Evolutionary conservation across 805 yeast species (phyloP), one percentile per base, ranked within the genome.

Genomic region (Jamesozyma hellenica): DNA sequence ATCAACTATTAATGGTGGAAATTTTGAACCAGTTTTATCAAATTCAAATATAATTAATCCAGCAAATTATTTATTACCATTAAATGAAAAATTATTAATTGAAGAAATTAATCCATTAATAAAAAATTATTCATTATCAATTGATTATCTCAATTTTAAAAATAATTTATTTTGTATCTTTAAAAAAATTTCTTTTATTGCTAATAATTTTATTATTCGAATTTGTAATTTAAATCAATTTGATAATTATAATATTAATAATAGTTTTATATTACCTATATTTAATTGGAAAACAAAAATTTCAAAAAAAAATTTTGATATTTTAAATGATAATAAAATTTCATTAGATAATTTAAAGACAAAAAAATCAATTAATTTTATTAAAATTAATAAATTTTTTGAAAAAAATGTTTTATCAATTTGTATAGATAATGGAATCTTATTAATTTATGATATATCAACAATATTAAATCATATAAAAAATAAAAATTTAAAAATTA

Each of bases 381-480:
- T 79, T 32, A 72, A 66, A 38, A 45, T 63, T 7, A 59, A 56
- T 0, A 46, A 40, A 17, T 65, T 75, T 42, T 44, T 57, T 17
- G 65, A 58, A 1, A 49, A 52, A 14, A 72, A 70, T 39, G 69
- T 72, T 0, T 42, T 82, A 6, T 68, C 64, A 1, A 66, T 65
- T 3, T 74, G 79, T 34, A 47, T 65, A 13, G 85, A 79, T 50
- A 76, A 75, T 52, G 85, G 85, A 0, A 48, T 70, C 6, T 63
- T 68, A 0, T 42, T 71, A 35, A 42, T 79, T 0, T 65, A 49
- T 49, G 53, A 64, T 38, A 41, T 67, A 2, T 55, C 53, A 27
- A 16, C 34, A 10, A 21, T 21, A 6, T 21, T 21, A 6, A 5
- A 21, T 21, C 23, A 21, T 21, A 29, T 29, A 4, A 14, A 11